Evolutionary conservation across 805 yeast genomes (phyloP), one percentile per base, ranked within the genome.

Genomic region (Kluyveromyces nonfermentans): DNA sequence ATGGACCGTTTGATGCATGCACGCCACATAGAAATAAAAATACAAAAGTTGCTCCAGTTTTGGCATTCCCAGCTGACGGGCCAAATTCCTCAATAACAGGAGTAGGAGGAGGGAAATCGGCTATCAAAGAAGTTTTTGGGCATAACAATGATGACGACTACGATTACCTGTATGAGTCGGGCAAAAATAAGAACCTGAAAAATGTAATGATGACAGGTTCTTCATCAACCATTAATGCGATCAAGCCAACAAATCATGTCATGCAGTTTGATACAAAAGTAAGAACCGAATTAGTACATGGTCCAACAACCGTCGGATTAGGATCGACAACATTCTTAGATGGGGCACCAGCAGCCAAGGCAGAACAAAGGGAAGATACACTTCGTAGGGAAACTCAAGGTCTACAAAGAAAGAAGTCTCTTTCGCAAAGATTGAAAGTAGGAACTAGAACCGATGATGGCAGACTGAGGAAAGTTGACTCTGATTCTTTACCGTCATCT

Each of bases 1-100:
- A 93, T 67, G 98, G 98, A 10, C 98, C 98, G 14, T 93, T 93
- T 62, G 98, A 93, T 62, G 98, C 98, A 1, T 90, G 97, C 64
- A 85, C 94, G 2, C 97, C 98, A 7, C 96, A 86, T 63, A 80
- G 97, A 62, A 93, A 93, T 65, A 85, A 83, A 66, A 72, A 77
- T 50, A 69, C 72, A 16, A 73, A 70, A 57, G 80, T 78, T 37
- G 95, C 97, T 0, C 98, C 98, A 4, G 96, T 93, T 14, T 70
- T 78, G 68, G 98, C 98, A 0, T 93, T 90, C 73, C 96, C 97
- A 0, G 85, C 75, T 6, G 95, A 90, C 65, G 97, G 97, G 0
- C 96, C 97, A 50, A 93, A 93, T 65, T 83, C 77, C 57, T 75
- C 90, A 5, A 80, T 90, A 48, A 77, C 77, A 53, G 95, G 94